A percentile compares a stretch with the other conserved stretches of the same genome.
These are phyloP conservation scores for Apostasia ramifera DNA, from an alignment of 106 monocot species.

Conservation along the genomic window DNA sequence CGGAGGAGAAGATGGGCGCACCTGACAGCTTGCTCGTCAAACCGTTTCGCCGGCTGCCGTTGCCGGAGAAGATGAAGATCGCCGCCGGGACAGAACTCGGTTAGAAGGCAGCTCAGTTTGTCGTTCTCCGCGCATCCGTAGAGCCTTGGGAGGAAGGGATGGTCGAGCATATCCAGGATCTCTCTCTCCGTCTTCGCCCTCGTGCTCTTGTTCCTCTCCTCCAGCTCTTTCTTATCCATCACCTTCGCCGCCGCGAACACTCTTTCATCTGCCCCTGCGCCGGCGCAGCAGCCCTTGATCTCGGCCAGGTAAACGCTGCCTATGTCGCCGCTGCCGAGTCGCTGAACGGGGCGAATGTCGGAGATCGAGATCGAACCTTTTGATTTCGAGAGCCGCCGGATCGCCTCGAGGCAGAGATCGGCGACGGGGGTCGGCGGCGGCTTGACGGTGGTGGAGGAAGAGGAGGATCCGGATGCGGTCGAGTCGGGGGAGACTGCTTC, in stretches of 20 bases:
- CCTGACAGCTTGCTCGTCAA: slow-evolving; percentile 62
- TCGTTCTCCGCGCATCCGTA: slow-evolving; percentile 58
- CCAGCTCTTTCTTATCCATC: slow-evolving; percentile 78
- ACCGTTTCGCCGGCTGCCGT: slow-evolving; percentile 50
- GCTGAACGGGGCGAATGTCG: slow-evolving; percentile 42
- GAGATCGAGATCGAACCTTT: slow-evolving; percentile 23
- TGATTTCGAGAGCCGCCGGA: slow-evolving; percentile 11
- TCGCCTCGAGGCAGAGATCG: slow-evolving; percentile 17
- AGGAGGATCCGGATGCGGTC: not conserved
- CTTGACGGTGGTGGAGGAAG: not conserved
- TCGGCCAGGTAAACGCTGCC: slow-evolving; percentile 83
- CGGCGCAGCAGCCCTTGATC: slow-evolving; percentile 15
- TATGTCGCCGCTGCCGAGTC: slow-evolving; percentile 68
- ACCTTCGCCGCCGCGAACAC: slow-evolving; percentile 63
- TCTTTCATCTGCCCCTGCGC: not conserved
- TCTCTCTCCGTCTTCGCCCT: slow-evolving; percentile 63
- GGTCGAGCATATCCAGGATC: slow-evolving; percentile 65
- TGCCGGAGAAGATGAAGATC: slow-evolving; percentile 78
- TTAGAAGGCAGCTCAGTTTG: slow-evolving; percentile 58
- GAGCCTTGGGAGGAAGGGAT: slow-evolving; percentile 70
- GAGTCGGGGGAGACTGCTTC: not conserved
- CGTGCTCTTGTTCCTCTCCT: slow-evolving; percentile 59
- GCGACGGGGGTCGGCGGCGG: not conserved
- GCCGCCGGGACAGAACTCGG: slow-evolving; percentile 86
- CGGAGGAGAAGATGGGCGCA: not conserved